Base-by-base conservation (phyloP, 768 basidiomycete species). In the Amanita muscaria region DNA sequence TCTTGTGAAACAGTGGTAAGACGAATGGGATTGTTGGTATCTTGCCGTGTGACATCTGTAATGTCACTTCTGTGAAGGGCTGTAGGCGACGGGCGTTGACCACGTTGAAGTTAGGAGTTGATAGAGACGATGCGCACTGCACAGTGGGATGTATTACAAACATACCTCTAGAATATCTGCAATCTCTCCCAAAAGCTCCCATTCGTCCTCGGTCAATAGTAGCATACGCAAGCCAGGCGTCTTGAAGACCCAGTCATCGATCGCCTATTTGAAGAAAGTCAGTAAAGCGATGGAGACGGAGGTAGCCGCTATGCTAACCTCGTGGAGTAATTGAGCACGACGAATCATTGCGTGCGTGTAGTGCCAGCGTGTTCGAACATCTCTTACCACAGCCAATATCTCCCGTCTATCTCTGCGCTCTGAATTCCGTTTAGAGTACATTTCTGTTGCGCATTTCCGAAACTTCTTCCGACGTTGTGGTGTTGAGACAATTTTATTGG, bases 341-440 rank as follows among this genome's bases (percentile, higher is more conserved):
- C 48, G 24, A 30, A 64, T 61, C 61, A 64, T 64, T 1, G 58
- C 58, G 42, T 66, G 58, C 10, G 61, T 66, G 21, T 53, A 65
- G 44, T 65, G 62, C 65, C 64, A 65, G 5, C 61, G 44, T 1
- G 60, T 67, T 2, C 38, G 40, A 21, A 66, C 56, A 52, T 68
- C 63, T 4, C 54, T 52, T 4, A 65, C 52, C 8, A 61, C 59
- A 54, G 60, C 58, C 5, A 64, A 49, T 16, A 25, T 24, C 12
- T 42, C 49, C 14, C 49, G 44, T 2, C 27, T 34, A 7, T 32
- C 35, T 25, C 43, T 44, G 1, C 6, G 18, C 27, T 12, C 27
- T 29, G 36, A 30, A 25, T 35, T 15, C 24, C 46, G 22, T 10
- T 48, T 32, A 15, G 4, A 18, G 24, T 7, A 45, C 56, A 56